Evolutionary conservation across 129 eudicot species (phyloP).

Genomic region (Lactuca sativa): DNA sequence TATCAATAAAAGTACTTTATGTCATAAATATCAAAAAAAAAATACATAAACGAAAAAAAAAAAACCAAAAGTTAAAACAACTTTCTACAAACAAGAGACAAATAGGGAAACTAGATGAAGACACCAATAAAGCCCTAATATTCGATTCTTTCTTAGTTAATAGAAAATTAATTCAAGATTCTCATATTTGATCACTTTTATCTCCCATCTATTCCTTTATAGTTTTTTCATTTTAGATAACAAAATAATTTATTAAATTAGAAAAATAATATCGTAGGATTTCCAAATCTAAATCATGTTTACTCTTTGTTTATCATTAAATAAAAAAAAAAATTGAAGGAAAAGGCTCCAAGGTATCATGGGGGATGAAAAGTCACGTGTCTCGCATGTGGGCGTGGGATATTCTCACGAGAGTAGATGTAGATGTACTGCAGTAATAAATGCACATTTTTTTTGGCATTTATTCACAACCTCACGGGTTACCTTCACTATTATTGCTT

Average conservation of each 20-base stretch:
- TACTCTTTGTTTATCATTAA: constrained; percentile 2
- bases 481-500: neutral
- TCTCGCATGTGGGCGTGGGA: constrained; percentile 34
- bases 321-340: neutral
- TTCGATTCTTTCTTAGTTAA: neutral
- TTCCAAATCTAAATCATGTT: neutral
- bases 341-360: constrained; percentile 7
- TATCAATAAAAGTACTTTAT: neutral
- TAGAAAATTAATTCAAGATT: neutral
- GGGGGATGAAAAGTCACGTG: constrained; percentile 22
- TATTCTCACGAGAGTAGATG: constrained; percentile 28
- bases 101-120: neutral
- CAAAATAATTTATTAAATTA: neutral
- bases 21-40: neutral
- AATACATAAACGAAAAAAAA: neutral
- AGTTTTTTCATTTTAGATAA: neutral
- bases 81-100: neutral
- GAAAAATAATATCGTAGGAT: neutral
- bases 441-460: constrained; percentile 33
- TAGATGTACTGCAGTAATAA: constrained; percentile 24
- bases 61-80: neutral
- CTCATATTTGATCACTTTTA: neutral
- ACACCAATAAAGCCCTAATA: neutral
- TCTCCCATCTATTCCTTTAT: neutral
- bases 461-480: constrained; percentile 27